Evolutionary conservation across 768 basidiomycete species (phyloP).

Genomic region (Leccinum incarnatum): DNA sequence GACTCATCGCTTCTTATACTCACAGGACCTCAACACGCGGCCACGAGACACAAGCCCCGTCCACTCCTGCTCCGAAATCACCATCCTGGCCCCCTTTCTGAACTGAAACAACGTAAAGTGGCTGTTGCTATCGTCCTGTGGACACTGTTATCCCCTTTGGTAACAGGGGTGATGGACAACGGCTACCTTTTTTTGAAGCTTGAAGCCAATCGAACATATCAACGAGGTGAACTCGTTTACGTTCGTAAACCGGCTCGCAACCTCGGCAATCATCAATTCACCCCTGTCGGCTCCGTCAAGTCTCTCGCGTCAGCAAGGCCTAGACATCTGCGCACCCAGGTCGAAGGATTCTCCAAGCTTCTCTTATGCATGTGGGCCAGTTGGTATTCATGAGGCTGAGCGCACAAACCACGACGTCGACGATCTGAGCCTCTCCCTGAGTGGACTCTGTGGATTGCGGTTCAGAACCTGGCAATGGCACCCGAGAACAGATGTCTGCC

Average conservation of each 20-base stretch:
- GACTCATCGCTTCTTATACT: conserved; percentile 79
- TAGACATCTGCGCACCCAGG: conserved; percentile 54
- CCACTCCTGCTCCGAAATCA: conserved; percentile 61
- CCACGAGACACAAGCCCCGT: conserved; percentile 49
- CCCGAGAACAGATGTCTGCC: conserved; percentile 78
- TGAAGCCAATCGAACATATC: conserved; percentile 70
- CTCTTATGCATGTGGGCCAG: conserved; percentile 88
- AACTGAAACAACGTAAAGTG: conserved; percentile 88
- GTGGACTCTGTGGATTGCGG: conserved; percentile 37
- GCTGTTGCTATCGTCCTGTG: conserved; percentile 74
- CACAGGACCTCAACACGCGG: conserved; percentile 76
- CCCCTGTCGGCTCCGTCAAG: conserved; percentile 47
- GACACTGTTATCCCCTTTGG: not conserved
- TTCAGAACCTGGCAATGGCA: conserved; percentile 86
- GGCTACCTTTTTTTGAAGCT: conserved; percentile 61
- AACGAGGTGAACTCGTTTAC: conserved; percentile 65
- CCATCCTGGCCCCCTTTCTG: conserved; percentile 50
- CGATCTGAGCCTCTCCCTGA: conserved; percentile 66
- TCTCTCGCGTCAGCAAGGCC: conserved; percentile 1
- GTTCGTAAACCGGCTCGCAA: conserved; percentile 76
- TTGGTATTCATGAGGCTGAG: conserved; percentile 97
- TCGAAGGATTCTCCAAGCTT: conserved; percentile 86
- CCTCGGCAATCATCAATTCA: conserved; percentile 84
- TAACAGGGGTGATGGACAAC: not conserved
- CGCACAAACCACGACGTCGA: conserved; percentile 90